These are phyloP conservation scores for Candida oleophila DNA, from an alignment of 805 yeast species.

Conservation along the genomic window DNA sequence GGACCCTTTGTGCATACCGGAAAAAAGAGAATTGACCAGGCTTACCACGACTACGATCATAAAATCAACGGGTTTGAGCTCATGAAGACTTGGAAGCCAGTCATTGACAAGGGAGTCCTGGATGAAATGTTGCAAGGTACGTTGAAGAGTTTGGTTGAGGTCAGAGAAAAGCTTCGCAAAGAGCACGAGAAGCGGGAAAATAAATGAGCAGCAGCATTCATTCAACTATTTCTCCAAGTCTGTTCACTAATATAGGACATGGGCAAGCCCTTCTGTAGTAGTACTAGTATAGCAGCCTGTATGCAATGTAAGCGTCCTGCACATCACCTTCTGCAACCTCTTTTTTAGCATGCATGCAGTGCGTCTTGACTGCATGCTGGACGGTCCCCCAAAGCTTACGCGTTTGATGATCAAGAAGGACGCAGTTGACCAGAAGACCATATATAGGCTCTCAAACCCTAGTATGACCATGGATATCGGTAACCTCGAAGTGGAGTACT, in stretches of 20 bases:
- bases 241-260: too few relatives aligned
- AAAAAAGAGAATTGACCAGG: slow-evolving; percentile 4
- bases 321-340: background rate
- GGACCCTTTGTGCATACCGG: slow-evolving; percentile 7
- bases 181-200: background rate
- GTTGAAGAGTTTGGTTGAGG: slow-evolving; percentile 31
- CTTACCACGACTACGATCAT: background rate
- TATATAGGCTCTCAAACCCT: too few relatives aligned
- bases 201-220: too few relatives aligned
- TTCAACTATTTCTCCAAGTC: background rate
- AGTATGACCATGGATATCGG: slow-evolving; percentile 34
- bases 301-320: too few relatives aligned
- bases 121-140: slow-evolving; percentile 40
- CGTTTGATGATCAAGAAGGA: slow-evolving; percentile 3
- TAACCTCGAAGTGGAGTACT: slow-evolving; percentile 26
- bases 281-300: too few relatives aligned
- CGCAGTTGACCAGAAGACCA: too few relatives aligned
- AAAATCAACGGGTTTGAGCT: slow-evolving; percentile 1
- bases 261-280: too few relatives aligned
- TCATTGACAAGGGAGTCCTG: slow-evolving; percentile 43
- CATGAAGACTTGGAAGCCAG: slow-evolving; percentile 55
- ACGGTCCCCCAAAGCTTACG: background rate
- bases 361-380: too few relatives aligned
- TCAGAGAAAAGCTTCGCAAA: slow-evolving; percentile 22
- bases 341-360: background rate